Base-by-base conservation (phyloP, 73 alveolate genomes). In the Effrenium voratum region DNA sequence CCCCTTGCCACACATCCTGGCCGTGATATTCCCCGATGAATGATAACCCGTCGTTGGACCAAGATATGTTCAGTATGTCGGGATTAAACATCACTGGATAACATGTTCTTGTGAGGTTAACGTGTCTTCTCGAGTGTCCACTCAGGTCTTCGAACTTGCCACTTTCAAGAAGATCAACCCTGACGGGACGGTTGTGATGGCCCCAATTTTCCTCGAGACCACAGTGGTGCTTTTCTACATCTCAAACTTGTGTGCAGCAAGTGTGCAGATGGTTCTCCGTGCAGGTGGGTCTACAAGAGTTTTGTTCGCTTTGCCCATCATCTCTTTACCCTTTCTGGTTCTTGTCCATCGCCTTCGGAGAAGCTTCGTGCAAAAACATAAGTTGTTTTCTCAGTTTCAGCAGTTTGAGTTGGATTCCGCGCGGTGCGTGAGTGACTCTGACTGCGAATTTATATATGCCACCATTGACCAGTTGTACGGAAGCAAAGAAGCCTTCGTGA, bases 131-230 rank as follows among this genome's bases (percentile, higher is more conserved):
- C n/a, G n/a, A n/a, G 22, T 12, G 12, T 12, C 68, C 10, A 19
- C 59, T 22, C 59, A 75, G 86, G 86, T 75, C 40, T 75, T 75
- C 36, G 86, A 75, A 24, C 45, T 75, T 75, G 86, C 86, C 5
- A 75, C 86, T 57, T 75, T 41, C 57, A 75, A 75, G 86, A 38
- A 43, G 59, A 5, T 75, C 34, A 75, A 75, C 43, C 86, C 86
- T 10, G 24, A 75, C 15, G 86, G 86, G 4, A 10, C 5, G 34
- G 57, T 75, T 38, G 86, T 75, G 6, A 0, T 75, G 86, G 86
- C 86, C 34, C 86, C 86, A 38, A 38, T 75, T 40, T 75, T 75
- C 86, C 24, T 75, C 40, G 86, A 75, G 86, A 75, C 52, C 40
- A 38, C 43, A 41, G 55, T 75, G 86, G 22, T 38, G 3, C 55